Base-by-base conservation (phyloP, 1,284 basidiomycete species). In the Puccinia coronata region DNA sequence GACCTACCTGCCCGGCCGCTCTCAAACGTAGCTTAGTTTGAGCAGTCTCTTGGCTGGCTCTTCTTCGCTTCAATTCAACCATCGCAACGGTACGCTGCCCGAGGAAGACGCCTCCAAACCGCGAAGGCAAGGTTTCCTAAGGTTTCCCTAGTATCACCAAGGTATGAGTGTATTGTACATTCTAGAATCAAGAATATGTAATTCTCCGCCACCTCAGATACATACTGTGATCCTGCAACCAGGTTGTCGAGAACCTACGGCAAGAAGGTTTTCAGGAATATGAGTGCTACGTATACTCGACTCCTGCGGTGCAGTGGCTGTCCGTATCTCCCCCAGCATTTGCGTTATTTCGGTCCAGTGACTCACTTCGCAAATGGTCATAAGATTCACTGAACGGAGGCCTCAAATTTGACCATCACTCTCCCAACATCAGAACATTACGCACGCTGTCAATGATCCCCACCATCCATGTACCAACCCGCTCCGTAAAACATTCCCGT, bases 101-200 rank as follows among this genome's bases (percentile, higher is more conserved):
- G 8, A 5, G 11, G 55, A 57, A 57, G 9, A 28, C n/a, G 55
- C 55, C n/a, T n/a, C n/a, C n/a, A n/a, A n/a, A 9, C 25, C 25
- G 9, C 8, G 55, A 28, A 23, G 9, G 31, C 31, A 9, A 25
- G 25, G 23, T n/a, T n/a, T n/a, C n/a, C n/a, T n/a, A n/a, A 28
- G 55, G 55, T 57, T 57, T 57, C 55, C 55, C 23, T 57, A 57
- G 55, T 57, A 16, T 57, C 55, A 31, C 55, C 55, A 57, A 57
- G 55, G 55, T 8, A 57, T 47, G 43, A 8, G 23, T n/a, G 55
- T 31, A 57, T n/a, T 57, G n/a, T 6, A 57, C 31, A n/a, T 57
- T 57, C 55, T 57, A 11, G n/a, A 31, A 31, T 57, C 25, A 11
- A 57, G 55, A 57, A n/a, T n/a, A n/a, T n/a, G 23, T 57, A 28